Base-by-base conservation (phyloP, 2,329 filamentous ascomycete species). In the Rhynchosporium secalis region DNA sequence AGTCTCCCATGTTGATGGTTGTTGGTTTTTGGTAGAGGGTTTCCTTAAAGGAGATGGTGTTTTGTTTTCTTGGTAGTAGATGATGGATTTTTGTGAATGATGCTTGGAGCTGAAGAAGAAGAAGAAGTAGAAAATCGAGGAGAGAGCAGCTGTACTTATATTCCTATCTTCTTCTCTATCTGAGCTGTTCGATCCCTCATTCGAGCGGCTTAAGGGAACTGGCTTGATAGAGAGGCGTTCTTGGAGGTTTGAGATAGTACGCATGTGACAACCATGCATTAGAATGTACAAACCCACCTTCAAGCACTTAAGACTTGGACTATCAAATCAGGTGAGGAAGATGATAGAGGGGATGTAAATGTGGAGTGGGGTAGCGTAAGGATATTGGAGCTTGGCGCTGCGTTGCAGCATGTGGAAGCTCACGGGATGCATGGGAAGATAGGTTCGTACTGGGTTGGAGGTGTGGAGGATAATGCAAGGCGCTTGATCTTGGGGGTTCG, bases 1-100 rank as follows among this genome's bases (percentile, higher is more conserved):
- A 58, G 43, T 56, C 41, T 40, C 45, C 56, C 56, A 58, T 58
- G 43, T 29, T 41, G 12, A 33, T 20, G 56, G 10, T 38, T 58
- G 10, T 8, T 36, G 33, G 2, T 56, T 28, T 56, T 20, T 45
- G 7, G 51, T 20, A 20, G 20, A 20, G 20, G 20, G 26, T 38
- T 36, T 29, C 29, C 12, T 45, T 46, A 13, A 36, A 56, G 41
- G 4, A 31, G 13, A 6, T 31, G 26, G 12, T 56, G 26, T 56
- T 33, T 45, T 9, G 8, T 33, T 46, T 40, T 41, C 40, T 46
- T 56, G 31, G 4, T 46, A 4, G 45, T 56, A 13, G 20, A 41
- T 33, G 3, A 13, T 20, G 38, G 8, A 26, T 15, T 56, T 8
- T 33, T 33, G 41, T 28, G 26, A 46, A 28, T 28, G 26, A 46